Evolutionary conservation across 2,329 filamentous ascomycete genomes (phyloP).

Genomic region (Hypoxylon sp.): DNA sequence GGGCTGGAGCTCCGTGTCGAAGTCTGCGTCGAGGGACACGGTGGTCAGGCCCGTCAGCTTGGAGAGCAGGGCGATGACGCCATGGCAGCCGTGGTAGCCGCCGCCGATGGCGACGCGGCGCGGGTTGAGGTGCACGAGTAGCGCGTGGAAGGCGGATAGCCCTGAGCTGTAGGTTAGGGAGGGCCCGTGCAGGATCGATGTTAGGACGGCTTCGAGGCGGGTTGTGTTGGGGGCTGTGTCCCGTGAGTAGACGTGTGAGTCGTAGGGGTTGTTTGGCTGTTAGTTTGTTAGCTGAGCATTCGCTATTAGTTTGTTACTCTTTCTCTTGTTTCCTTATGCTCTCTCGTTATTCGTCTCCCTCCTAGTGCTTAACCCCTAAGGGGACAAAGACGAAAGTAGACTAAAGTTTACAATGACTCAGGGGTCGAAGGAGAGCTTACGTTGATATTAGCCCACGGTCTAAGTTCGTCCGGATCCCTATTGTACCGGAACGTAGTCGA

Average conservation of each 20-base stretch:
- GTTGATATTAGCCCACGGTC: conserved; percentile 65
- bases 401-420: neutral
- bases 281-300: conserved; percentile 23
- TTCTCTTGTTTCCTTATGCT: neutral
- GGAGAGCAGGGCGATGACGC: conserved; percentile 79
- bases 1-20: conserved; percentile 72
- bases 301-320: neutral
- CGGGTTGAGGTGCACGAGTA: conserved; percentile 88
- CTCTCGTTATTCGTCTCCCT: neutral
- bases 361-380: neutral
- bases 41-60: conserved; percentile 82
- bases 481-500: conserved; percentile 92
- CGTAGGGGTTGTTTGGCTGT: conserved; percentile 65
- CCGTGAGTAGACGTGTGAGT: conserved; percentile 88
- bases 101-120: conserved; percentile 84
- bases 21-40: conserved; percentile 77
- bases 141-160: conserved; percentile 88
- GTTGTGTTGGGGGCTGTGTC: conserved; percentile 83
- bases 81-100: conserved; percentile 95
- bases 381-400: neutral
- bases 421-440: conserved; percentile 59
- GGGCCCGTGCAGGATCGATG: conserved; percentile 78
- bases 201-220: conserved; percentile 87
- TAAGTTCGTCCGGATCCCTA: conserved; percentile 76
- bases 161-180: conserved; percentile 86